Conservation (phyloP, 768 basidiomycete genomes). For the Leccinum barrowsii region DNA sequence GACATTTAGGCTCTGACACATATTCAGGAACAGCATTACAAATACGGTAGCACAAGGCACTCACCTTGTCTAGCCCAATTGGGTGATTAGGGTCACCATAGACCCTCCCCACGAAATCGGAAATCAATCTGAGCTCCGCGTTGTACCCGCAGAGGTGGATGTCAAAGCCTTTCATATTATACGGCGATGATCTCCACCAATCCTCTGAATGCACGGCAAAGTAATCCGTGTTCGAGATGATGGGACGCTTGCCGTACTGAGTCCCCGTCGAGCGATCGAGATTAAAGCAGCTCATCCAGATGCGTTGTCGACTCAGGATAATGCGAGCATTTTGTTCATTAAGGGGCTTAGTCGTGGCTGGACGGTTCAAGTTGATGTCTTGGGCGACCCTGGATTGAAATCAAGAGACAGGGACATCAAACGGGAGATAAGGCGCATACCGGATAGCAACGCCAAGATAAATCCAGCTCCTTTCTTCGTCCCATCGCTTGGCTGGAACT, state of each 20-base stretch:
- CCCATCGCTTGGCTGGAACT: slow-evolving; percentile 74
- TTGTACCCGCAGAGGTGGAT: slow-evolving; percentile 80
- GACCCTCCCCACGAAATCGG: slow-evolving; percentile 56
- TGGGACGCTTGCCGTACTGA: slow-evolving; percentile 85
- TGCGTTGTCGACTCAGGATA: slow-evolving; percentile 83
- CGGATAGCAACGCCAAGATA: slow-evolving; percentile 87
- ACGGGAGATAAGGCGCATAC: slow-evolving; percentile 34
- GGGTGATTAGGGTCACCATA: slow-evolving; percentile 73
- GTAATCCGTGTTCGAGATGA: slow-evolving; percentile 74
- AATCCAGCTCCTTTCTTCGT: slow-evolving; percentile 87
- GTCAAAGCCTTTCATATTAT: slow-evolving; percentile 72
- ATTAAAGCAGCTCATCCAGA: slow-evolving; percentile 90
- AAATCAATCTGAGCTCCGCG: slow-evolving; percentile 63
- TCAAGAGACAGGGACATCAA: slow-evolving; percentile 2
- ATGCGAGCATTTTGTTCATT: slow-evolving; percentile 83
- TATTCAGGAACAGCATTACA: slow-evolving; percentile 1
- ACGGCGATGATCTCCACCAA: slow-evolving; percentile 68
- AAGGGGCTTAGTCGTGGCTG: slow-evolving; percentile 64
- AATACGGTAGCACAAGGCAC: not conserved
- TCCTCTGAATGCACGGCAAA: slow-evolving; percentile 64
- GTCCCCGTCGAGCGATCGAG: slow-evolving; percentile 85
- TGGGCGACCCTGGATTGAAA: slow-evolving; percentile 65
- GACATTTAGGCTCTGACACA: slow-evolving; percentile 55
- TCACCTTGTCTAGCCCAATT: slow-evolving; percentile 71
- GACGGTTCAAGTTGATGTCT: slow-evolving; percentile 85